Evolutionary conservation across 1,139 yeast species (phyloP).

Genomic region (Nakaseomyces uthaithaninus): DNA sequence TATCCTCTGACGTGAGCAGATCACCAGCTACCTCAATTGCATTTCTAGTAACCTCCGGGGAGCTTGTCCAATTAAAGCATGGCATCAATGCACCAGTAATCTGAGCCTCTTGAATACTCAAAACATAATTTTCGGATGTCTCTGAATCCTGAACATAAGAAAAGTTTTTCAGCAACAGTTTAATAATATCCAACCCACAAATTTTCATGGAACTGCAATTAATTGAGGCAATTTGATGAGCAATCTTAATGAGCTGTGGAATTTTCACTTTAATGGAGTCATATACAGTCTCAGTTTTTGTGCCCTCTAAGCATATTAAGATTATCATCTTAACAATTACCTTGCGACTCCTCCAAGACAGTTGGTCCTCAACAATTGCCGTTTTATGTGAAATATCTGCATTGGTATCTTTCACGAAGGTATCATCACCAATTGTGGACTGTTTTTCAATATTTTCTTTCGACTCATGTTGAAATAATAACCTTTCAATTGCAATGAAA

Average conservation of each 20-base stretch:
- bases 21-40: conserved; percentile 78
- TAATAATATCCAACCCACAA: conserved; percentile 60
- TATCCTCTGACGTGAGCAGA: conserved; percentile 52
- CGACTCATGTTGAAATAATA: not conserved
- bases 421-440: not conserved
- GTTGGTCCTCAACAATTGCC: not conserved
- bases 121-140: conserved; percentile 59
- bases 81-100: conserved; percentile 86
- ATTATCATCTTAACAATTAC: not conserved
- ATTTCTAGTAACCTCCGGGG: conserved; percentile 63
- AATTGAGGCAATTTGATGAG: conserved; percentile 78
- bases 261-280: conserved; percentile 35
- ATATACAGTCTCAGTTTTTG: conserved; percentile 14
- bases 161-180: conserved; percentile 44
- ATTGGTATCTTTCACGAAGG: not conserved
- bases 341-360: not conserved
- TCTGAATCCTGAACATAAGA: conserved; percentile 59
- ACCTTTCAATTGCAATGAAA: conserved; percentile 11
- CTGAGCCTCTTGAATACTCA: conserved; percentile 93
- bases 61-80: conserved; percentile 70
- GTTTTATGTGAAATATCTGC: not conserved
- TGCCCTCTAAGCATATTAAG: conserved; percentile 14
- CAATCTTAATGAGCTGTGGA: conserved; percentile 69
- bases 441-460: not conserved
- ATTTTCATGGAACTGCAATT: conserved; percentile 54